Base-by-base conservation (phyloP, 2,329 filamentous ascomycete genomes). In the Trichoderma sp. region DNA sequence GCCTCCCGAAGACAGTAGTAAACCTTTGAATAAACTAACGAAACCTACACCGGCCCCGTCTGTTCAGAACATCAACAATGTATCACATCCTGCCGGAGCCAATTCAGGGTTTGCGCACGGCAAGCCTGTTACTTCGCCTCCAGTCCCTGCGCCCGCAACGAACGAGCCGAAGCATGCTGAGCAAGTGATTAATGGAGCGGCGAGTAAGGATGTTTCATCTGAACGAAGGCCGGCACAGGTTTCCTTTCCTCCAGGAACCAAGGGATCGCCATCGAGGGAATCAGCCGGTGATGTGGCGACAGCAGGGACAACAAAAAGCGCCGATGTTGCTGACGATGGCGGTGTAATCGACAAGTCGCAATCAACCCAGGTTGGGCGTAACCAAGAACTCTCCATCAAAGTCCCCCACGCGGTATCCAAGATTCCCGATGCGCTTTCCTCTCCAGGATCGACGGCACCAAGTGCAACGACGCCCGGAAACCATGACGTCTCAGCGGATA, bases 381-480 rank as follows among this genome's bases (percentile, higher is more conserved):
- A 51, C 7, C 68, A 66, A n/a, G 63, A 60, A 7, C 72, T 81
- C 53, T 77, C 79, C 11, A 78, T 82, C 11, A 82, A 81, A 51
- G 74, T 80, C 14, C 77, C 71, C 6, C 67, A 68, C n/a, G 30
- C 24, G 5, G 11, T 34, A 24, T 39, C 71, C 58, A 82, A 82
- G 47, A 76, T 80, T 64, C 77, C 80, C 3, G 88, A 89, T 74
- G 80, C 82, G 3, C 75, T 84, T 6, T 89, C 86, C 3, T 90
- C 88, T 2, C 86, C 88, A 18, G 84, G 83, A 3, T 95, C 93
- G 6, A 94, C 92, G 36, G 87, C 90, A 2, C 90, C 91, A 76
- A 94, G 92, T 57, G 90, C 90, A 70, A 89, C 91, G 26, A 96
- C 93, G 0, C 92, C 93, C 2, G 88, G 87, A 43, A 86, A 90